Evolutionary conservation across 2,329 filamentous ascomycete genomes (phyloP), one percentile per base, ranked within the genome.

Genomic region (Fusarium burgessii): DNA sequence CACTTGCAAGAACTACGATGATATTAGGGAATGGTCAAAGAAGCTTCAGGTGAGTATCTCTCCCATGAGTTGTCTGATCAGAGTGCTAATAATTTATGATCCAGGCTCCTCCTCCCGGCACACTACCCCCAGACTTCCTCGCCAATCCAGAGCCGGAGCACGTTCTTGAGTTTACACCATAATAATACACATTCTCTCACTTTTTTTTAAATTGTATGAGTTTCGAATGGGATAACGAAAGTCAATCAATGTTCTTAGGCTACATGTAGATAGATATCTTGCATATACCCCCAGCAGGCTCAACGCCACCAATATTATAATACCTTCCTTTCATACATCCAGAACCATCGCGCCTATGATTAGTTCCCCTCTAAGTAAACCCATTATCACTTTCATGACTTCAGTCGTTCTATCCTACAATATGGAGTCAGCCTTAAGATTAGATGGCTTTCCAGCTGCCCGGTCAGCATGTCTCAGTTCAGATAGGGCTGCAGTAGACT

Each of bases 1-100:
- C 75, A 81, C 81, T 50, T 91, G 89, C 77, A 84, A 87, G 36
- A 87, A 89, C 74, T 89, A 86, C 56, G 86, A 89, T 4, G 83
- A 80, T 2, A 78, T 90, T 7, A 78, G 84, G 32, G 68, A 78
- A 18, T 91, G 87, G 87, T 88, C 88, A 3, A 82, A 88, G 63
- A 77, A 76, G 33, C 81, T 86, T 29, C 88, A 90, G 66, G 84
- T 82, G 36, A 60, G 71, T 20, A 13, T 6, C 4, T 3, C 4
- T 5, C 17, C 3, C 5, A 5, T 1, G 12, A 13, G n/a, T 20
- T 0, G 2, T 20, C 11, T 6, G 18, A 17, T 3, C 7, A 13
- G 18, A 18, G 32, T 54, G 9, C 64, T 73, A 17, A 73, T 55
- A 2, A n/a, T 32, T 40, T 20, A 7, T 25, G n/a, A 12, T 27